These are phyloP conservation scores for Hypomontagnella submonticulosa DNA, from an alignment of 495 filamentous ascomycete species.

Conservation along the genomic window DNA sequence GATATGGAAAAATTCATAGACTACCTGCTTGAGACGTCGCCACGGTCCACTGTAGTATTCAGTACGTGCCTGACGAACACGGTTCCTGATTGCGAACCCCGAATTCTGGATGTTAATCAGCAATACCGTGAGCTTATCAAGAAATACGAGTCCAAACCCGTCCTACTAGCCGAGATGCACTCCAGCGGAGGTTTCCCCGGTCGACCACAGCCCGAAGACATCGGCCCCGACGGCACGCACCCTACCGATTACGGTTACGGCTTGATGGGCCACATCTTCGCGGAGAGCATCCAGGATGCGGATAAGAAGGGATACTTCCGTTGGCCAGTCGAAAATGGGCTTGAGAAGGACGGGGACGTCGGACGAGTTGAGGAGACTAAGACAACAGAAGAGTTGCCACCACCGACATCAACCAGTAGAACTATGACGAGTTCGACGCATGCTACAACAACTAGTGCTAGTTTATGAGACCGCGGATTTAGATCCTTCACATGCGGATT, in stretches of 20 bases:
- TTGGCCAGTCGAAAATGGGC: constrained; percentile 47
- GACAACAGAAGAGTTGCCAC: constrained; percentile 31
- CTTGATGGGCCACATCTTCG: constrained; percentile 57
- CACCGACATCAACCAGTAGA: constrained; percentile 9
- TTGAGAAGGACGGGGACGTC: constrained; percentile 43
- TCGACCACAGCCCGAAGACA: constrained; percentile 36
- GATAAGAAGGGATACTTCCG: constrained; percentile 50
- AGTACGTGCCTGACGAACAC: constrained; percentile 49
- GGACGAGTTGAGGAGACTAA: constrained; percentile 29
- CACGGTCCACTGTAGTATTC: constrained; percentile 43
- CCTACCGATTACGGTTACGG: constrained; percentile 57
- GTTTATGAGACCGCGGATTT: neutral
- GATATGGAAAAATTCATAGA: constrained; percentile 47
- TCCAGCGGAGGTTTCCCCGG: constrained; percentile 42
- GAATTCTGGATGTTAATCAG: constrained; percentile 49
- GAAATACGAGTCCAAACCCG: constrained; percentile 43
- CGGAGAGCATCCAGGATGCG: constrained; percentile 49
- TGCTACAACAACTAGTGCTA: neutral
- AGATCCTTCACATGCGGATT: too few relatives aligned
- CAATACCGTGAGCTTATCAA: constrained; percentile 47
- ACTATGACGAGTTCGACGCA: neutral
- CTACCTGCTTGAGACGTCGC: constrained; percentile 40
- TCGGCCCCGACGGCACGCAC: constrained; percentile 49
- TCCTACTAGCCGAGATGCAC: constrained; percentile 46
- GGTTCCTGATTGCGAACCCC: constrained; percentile 49